These are phyloP conservation scores for Cyclocybe cylindracea DNA, from an alignment of 768 basidiomycete species.

Conservation along the genomic window DNA sequence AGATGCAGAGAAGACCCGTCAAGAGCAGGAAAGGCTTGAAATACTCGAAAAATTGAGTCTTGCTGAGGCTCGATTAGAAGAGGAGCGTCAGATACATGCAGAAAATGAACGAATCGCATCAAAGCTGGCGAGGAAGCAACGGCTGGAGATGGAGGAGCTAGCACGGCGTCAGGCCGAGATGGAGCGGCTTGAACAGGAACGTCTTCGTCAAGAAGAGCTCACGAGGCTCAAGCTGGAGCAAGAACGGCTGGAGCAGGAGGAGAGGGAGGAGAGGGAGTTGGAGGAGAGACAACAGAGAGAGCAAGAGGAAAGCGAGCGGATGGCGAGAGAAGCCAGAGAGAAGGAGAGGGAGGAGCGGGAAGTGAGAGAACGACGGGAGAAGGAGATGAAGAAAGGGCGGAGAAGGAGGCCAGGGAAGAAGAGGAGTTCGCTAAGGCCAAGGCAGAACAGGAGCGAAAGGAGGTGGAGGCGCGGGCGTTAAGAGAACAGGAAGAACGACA, in stretches of 20 bases:
- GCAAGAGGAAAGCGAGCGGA: no score
- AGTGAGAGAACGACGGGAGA: conserved; percentile 4
- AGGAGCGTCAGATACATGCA: conserved; percentile 30
- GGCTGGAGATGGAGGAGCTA: conserved; percentile 22
- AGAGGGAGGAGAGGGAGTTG: conserved; percentile 7
- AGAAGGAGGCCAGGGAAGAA: conserved; percentile 7
- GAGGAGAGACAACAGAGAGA: no score
- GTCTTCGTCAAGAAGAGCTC: conserved; percentile 20
- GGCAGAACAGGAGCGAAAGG: conserved; percentile 1
- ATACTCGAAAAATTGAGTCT: conserved; percentile 32
- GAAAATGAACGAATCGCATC: conserved; percentile 23
- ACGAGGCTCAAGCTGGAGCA: no score
- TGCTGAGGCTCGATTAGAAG: conserved; percentile 30
- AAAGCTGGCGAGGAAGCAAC: conserved; percentile 22
- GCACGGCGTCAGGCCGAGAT: conserved; percentile 21
- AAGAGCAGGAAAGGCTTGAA: conserved; percentile 33
- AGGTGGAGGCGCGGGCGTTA: not conserved
- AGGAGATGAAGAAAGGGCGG: conserved; percentile 1
- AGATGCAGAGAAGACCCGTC: conserved; percentile 31
- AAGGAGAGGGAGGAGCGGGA: conserved; percentile 7
- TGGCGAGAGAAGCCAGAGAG: not conserved
- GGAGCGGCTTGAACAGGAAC: conserved; percentile 22
- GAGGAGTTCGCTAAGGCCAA: conserved; percentile 2
- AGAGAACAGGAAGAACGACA: conserved; percentile 9
- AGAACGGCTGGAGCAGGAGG: conserved; percentile 8